Evolutionary conservation across 179 eudicot genomes (phyloP).

Genomic region (Spinacia oleracea): DNA sequence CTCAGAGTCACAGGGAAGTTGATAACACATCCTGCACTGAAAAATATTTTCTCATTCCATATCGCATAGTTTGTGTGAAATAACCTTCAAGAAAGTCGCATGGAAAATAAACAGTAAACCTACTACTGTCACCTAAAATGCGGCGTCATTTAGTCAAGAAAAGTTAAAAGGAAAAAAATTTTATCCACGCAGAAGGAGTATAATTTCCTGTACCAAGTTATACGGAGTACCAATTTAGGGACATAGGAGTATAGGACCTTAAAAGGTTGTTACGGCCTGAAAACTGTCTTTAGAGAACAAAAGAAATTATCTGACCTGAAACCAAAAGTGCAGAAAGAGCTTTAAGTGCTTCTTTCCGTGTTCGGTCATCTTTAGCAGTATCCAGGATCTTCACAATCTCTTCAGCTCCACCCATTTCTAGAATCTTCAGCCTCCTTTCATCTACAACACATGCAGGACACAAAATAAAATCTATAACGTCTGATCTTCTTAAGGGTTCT

Average conservation of each 20-base stretch:
- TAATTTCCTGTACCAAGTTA: not conserved
- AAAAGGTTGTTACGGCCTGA: too few species aligned
- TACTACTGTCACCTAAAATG: not conserved
- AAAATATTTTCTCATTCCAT: not conserved
- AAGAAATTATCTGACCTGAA: constrained; percentile 53
- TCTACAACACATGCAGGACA: constrained; percentile 39
- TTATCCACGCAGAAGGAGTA: not conserved
- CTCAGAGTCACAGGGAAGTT: too few species aligned
- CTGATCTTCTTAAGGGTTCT: not conserved
- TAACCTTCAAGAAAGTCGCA: not conserved
- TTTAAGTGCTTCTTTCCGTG: constrained; percentile 79
- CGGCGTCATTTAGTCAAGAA: not conserved
- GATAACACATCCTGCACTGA: too few species aligned
- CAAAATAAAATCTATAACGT: not conserved
- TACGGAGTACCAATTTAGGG: not conserved
- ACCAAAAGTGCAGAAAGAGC: constrained; percentile 80
- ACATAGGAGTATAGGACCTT: too few species aligned
- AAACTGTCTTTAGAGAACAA: not conserved
- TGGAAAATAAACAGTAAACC: not conserved
- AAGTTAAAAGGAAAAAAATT: not conserved
- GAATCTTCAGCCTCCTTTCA: constrained; percentile 80
- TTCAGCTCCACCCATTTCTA: constrained; percentile 84
- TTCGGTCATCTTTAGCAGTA: constrained; percentile 74
- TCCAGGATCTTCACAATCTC: constrained; percentile 79
- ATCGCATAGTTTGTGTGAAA: not conserved